Evolutionary conservation across 805 yeast genomes (phyloP).

Genomic region (Starmerella geochares): DNA sequence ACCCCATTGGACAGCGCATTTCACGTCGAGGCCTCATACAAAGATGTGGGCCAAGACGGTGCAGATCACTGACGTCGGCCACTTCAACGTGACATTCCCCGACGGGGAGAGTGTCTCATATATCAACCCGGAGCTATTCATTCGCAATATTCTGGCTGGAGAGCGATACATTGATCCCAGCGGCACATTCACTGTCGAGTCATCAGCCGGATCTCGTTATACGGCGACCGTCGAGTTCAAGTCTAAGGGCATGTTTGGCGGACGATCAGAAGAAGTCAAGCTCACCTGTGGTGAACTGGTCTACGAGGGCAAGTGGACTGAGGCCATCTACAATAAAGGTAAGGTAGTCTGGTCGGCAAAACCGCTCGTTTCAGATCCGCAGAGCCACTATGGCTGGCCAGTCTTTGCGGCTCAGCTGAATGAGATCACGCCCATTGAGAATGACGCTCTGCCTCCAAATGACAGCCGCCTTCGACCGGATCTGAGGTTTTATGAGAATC

Average conservation of each 20-base stretch:
- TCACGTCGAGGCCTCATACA: conserved; percentile 46
- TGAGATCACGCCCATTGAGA: conserved; percentile 64
- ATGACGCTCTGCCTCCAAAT: conserved; percentile 59
- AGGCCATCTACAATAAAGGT: conserved; percentile 24
- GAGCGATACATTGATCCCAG: conserved; percentile 88
- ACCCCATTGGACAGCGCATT: conserved; percentile 46
- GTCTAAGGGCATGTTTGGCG: conserved; percentile 74
- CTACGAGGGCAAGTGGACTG: conserved; percentile 74
- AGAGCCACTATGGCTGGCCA: conserved; percentile 75
- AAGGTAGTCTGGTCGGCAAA: conserved; percentile 62
- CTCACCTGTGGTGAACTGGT: conserved; percentile 25
- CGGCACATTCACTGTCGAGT: conserved; percentile 52
- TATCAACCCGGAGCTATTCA: conserved; percentile 69
- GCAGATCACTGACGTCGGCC: conserved; percentile 71
- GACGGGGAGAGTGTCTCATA: conserved; percentile 68
- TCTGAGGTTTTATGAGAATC: conserved; percentile 51
- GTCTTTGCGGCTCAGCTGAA: conserved; percentile 71
- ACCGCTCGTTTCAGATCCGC: conserved; percentile 46
- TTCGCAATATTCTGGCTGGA: conserved; percentile 86
- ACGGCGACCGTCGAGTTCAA: conserved; percentile 66
- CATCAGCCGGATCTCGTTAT: conserved; percentile 47
- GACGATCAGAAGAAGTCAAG: conserved; percentile 60
- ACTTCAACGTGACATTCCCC: conserved; percentile 43
- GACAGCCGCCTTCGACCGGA: conserved; percentile 91
- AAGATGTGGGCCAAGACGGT: conserved; percentile 93